Percentiles rank a stretch among this genome's conserved stretches.
These are phyloP conservation scores for Pezicula carpinea DNA, from an alignment of 2,329 filamentous ascomycete genomes.

Conservation along the genomic window DNA sequence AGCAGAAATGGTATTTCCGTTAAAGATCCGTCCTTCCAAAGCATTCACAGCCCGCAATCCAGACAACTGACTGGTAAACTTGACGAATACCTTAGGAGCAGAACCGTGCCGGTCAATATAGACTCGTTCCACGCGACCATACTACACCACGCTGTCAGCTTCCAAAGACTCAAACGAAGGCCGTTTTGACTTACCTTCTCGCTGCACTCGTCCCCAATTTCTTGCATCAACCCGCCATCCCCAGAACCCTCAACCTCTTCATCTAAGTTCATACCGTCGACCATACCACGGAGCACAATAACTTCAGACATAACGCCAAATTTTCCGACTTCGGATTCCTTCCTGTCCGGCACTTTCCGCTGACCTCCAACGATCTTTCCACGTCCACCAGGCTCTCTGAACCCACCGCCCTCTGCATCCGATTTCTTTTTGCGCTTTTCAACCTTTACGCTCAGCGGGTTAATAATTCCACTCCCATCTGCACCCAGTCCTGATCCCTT, in stretches of 20 bases:
- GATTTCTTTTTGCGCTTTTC: slow-evolving; percentile 78
- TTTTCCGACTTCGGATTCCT: slow-evolving; percentile 43
- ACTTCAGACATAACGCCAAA: slow-evolving; percentile 77
- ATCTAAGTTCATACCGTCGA: slow-evolving; percentile 76
- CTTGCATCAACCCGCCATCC: slow-evolving; percentile 70
- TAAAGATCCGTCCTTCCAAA: slow-evolving; percentile 81
- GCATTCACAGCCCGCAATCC: slow-evolving; percentile 89
- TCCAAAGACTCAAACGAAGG: neutral
- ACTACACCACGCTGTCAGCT: slow-evolving; percentile 41
- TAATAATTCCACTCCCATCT: slow-evolving; percentile 74
- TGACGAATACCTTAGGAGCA: slow-evolving; percentile 74
- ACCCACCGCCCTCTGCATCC: slow-evolving; percentile 76
- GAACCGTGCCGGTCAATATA: slow-evolving; percentile 62
- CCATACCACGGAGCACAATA: slow-evolving; percentile 77
- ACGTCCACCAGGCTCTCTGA: slow-evolving; percentile 61
- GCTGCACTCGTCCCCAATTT: slow-evolving; percentile 91
- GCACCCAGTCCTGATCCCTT: slow-evolving; percentile 85
- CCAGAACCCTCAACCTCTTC: slow-evolving; percentile 65
- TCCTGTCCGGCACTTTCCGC: slow-evolving; percentile 39
- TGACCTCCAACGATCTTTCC: slow-evolving; percentile 80
- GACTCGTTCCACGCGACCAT: slow-evolving; percentile 77
- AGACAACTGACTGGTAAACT: slow-evolving; percentile 82
- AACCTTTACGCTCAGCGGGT: slow-evolving; percentile 77
- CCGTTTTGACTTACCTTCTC: slow-evolving; percentile 54
- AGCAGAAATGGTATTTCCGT: slow-evolving; percentile 78